Evolutionary conservation across 139 green algal species (phyloP), one percentile per base, ranked within the genome.

Genomic region (Asterochloris erici): DNA sequence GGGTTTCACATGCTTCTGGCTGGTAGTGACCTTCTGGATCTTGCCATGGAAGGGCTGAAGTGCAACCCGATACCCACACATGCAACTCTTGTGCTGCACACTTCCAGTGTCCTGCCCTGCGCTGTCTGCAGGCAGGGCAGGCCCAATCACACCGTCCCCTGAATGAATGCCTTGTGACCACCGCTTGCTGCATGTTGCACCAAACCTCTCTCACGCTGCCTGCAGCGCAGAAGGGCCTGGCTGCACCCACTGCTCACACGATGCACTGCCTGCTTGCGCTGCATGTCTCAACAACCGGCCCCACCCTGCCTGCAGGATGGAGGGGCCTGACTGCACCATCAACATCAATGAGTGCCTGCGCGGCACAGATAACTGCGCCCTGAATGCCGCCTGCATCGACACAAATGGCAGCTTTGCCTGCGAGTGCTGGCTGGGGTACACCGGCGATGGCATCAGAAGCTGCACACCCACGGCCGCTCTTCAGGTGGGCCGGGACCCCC

Each of bases 331-430:
- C 4, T 93, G 90, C 78, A 68, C 73, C 26, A 64, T 84, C 15
- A 86, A 93, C 68, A 87, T 93, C 77, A 93, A 93, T 78, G 90
- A 93, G 79, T 93, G 90, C 68, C 86, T 87, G 28, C 79, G 90
- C 0, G 85, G 84, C 54, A 92, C 87, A 1, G 54, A 81, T 13
- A 82, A 82, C n/a, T 93, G 90, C 74, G 73, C 77, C 62, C 17
- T 63, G 0, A 86, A 91, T 74, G 85, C 87, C 15, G 78, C 77
- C 15, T 94, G 90, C 85, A 86, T 86, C 70, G 89, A 94, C 85
- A 87, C 83, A 16, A 12, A 76, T 10, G 85, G 88, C 63, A 76
- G 68, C 11, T 85, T 82, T 76, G n/a, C 60, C 1, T 85, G 82
- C 68, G 16, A 78, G 17, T 85, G 82, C 68, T 85, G 77, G 76